Percentiles rank a stretch among this genome's conserved stretches.
Conservation (phyloP, 441 rosid species). For the Bruguiera hainesii region DNA sequence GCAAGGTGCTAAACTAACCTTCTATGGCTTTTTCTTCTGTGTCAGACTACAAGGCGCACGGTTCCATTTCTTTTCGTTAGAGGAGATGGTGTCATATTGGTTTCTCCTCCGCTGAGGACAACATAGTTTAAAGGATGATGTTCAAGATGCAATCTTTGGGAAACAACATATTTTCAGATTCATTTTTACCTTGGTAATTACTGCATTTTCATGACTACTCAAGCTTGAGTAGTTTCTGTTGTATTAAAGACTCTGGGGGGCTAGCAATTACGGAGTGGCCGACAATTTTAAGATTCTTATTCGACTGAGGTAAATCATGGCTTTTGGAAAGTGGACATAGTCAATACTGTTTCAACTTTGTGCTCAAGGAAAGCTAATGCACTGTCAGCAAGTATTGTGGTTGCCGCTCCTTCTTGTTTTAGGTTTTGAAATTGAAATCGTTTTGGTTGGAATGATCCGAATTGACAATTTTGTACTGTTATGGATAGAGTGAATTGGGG, state of each 20-base stretch:
- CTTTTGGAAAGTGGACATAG: background rate
- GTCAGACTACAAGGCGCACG: constrained; percentile 87
- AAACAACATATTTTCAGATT: constrained; percentile 3
- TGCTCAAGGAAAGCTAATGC: no score
- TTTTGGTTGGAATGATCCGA: no score
- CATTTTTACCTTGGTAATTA: background rate
- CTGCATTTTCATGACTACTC: constrained; percentile 11
- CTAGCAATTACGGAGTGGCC: constrained; percentile 12
- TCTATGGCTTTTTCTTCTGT: constrained; percentile 2
- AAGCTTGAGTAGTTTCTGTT: constrained; percentile 11
- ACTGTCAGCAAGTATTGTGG: no score
- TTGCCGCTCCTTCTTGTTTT: no score
- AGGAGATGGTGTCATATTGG: constrained; percentile 98
- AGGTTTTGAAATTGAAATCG: no score
- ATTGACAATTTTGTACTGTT: no score
- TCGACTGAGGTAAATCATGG: background rate
- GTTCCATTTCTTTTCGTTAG: constrained; percentile 89
- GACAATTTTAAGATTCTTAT: background rate
- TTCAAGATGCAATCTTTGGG: constrained; percentile 23
- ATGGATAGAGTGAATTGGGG: no score
- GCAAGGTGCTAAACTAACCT: background rate
- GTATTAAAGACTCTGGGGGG: constrained; percentile 1
- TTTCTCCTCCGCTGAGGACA: constrained; percentile 91
- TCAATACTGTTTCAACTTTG: no score
- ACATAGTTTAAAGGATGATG: constrained; percentile 37